Conservation (phyloP, 371 early-diverging fungal species). For the Zopfochytrium polystomum region DNA sequence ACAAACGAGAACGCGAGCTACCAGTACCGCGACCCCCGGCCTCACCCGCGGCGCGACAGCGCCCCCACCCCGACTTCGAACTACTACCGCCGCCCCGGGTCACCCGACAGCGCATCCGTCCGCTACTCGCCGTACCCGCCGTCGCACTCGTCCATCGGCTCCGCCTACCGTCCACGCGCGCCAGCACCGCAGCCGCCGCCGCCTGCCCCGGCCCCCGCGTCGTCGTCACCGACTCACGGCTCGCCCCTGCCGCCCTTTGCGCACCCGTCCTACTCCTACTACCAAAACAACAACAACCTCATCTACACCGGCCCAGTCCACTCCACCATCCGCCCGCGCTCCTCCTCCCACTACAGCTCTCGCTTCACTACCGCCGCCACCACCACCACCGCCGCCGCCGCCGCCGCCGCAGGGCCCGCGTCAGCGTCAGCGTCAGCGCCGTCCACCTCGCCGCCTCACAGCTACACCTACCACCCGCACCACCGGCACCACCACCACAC, state of each 20-base stretch:
- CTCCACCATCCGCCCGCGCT: conserved; percentile 8
- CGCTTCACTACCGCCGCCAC: conserved; percentile 13
- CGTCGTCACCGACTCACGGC: conserved; percentile 20
- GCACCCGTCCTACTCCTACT: conserved; percentile 13
- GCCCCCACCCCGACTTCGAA: not conserved
- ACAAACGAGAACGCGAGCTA: too few relatives aligned
- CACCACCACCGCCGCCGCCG: conserved; percentile 1
- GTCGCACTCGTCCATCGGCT: not conserved
- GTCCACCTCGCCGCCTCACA: conserved; percentile 5
- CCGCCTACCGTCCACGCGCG: conserved; percentile 1
- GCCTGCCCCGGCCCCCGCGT: conserved; percentile 28
- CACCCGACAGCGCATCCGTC: too few relatives aligned
- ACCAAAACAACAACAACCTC: conserved; percentile 14
- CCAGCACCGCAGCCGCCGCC: conserved; percentile 34
- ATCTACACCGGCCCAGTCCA: conserved; percentile 13
- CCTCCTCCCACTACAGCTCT: conserved; percentile 13
- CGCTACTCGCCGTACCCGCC: not conserved
- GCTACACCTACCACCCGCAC: conserved; percentile 11
- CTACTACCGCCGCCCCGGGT: not conserved
- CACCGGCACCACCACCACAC: not conserved
- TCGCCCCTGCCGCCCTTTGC: not conserved
- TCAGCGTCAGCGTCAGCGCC: not conserved
- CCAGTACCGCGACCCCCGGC: too few relatives aligned
- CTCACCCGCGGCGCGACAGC: not conserved
- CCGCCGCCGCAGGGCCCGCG: too few relatives aligned